A percentile compares a stretch with the other conserved stretches of the same genome.
Conservation (phyloP, 2,329 filamentous ascomycete species). For the Claviceps capensis region DNA sequence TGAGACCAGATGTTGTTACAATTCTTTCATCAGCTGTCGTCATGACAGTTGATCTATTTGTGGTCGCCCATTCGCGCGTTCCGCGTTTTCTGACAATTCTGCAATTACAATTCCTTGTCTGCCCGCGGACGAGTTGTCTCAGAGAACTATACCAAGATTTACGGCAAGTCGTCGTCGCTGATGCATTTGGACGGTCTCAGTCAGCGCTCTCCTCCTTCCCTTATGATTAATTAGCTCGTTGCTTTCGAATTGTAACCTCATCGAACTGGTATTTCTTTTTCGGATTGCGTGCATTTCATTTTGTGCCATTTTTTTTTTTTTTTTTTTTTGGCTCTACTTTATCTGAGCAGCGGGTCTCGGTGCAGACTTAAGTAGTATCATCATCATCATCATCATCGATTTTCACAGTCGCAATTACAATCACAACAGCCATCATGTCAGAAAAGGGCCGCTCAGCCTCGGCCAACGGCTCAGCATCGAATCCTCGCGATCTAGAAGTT, state of each 20-base stretch:
- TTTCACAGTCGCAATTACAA: too few species aligned
- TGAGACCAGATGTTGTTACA: not conserved
- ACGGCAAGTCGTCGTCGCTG: not conserved
- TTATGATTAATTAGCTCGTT: not conserved
- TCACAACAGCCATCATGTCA: constrained; percentile 12
- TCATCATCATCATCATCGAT: not conserved
- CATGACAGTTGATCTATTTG: not conserved
- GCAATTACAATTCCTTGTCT: not conserved
- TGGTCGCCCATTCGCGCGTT: not conserved
- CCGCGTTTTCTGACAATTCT: not conserved
- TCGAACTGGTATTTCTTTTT: not conserved
- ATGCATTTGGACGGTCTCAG: not conserved
- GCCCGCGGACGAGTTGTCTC: not conserved
- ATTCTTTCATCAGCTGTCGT: not conserved
- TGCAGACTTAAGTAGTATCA: not conserved
- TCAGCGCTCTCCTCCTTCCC: not conserved
- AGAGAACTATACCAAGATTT: too few species aligned
- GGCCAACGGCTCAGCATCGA: constrained; percentile 1
- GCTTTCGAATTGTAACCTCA: not conserved
- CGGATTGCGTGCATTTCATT: not conserved
- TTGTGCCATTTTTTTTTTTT: too few species aligned
- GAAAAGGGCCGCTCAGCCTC: constrained; percentile 10
- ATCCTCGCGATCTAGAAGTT: constrained; percentile 13
- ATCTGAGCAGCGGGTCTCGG: not conserved
- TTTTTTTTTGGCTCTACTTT: not conserved